Percentiles rank a stretch among this genome's conserved stretches.
phyloP scores from a whole-genome alignment of 495 filamentous ascomycete species.

The Lepraria neglecta region DNA sequence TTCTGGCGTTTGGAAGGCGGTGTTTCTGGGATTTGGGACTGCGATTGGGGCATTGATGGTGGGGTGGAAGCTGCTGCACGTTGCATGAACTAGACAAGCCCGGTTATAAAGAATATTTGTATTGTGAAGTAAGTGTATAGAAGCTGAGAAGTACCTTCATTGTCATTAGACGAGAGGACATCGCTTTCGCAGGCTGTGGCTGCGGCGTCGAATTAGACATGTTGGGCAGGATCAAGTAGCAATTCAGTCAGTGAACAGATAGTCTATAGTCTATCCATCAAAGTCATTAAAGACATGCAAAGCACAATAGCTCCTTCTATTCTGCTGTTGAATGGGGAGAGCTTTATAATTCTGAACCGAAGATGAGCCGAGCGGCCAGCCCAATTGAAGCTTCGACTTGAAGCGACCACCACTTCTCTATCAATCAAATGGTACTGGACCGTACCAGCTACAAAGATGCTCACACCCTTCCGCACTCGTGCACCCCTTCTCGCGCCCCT shows the following conservation, averaged over 20 bases:
- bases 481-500: slow-evolving; percentile 8
- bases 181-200: slow-evolving; percentile 54
- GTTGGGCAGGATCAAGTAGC: slow-evolving; percentile 15
- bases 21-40: slow-evolving; percentile 28
- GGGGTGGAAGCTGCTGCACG: slow-evolving; percentile 59
- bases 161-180: slow-evolving; percentile 84
- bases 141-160: slow-evolving; percentile 63
- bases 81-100: slow-evolving; percentile 75
- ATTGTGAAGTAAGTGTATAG: slow-evolving; percentile 6
- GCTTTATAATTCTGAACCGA: no score
- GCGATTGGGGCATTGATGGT: slow-evolving; percentile 38
- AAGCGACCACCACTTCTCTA: neutral
- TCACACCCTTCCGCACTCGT: neutral
- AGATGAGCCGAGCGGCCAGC: neutral
- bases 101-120: slow-evolving; percentile 16
- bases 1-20: slow-evolving; percentile 52
- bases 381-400: slow-evolving; percentile 1
- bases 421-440: neutral
- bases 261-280: neutral
- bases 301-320: no score
- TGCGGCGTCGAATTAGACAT: slow-evolving; percentile 36
- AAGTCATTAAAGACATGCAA: no score
- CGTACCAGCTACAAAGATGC: slow-evolving; percentile 4
- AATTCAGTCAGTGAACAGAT: neutral
- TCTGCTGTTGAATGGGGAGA: no score